Percentiles rank a stretch among this genome's conserved stretches.
Evolutionary conservation across 73 alveolate genomes (phyloP).

Genomic region (Uronychia setigera): DNA sequence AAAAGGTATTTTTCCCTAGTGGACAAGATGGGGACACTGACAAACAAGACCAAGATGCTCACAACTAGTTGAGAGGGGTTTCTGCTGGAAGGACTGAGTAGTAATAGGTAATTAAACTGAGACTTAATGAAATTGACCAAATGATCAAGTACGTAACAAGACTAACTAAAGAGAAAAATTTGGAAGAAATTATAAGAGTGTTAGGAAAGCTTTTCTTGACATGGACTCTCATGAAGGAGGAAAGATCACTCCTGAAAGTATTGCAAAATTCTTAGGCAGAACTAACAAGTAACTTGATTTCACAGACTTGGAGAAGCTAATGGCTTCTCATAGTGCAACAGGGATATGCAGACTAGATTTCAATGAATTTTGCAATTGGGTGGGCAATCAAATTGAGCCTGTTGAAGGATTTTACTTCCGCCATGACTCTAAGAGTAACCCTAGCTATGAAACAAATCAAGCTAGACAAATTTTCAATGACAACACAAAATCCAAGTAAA

Average conservation of each 20-base stretch:
- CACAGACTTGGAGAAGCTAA: slow-evolving; percentile 38
- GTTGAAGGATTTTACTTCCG: slow-evolving; percentile 48
- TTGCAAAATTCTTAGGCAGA: slow-evolving; percentile 22
- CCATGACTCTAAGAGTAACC: slow-evolving; percentile 47
- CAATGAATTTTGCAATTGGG: slow-evolving; percentile 45
- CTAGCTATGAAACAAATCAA: slow-evolving; percentile 22
- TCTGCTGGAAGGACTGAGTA: neutral
- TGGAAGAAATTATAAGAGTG: slow-evolving; percentile 25
- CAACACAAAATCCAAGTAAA: neutral
- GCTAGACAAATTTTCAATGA: neutral
- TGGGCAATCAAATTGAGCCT: slow-evolving; percentile 49
- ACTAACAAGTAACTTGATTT: slow-evolving; percentile 25
- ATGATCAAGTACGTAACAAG: neutral
- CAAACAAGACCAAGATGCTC: slow-evolving; percentile 1
- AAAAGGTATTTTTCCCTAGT: slow-evolving; percentile 11
- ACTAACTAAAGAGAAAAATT: slow-evolving; percentile 35
- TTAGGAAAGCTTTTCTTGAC: slow-evolving; percentile 58
- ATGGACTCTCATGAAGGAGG: slow-evolving; percentile 52
- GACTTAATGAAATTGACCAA: slow-evolving; percentile 36
- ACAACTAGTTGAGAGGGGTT: neutral
- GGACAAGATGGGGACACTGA: slow-evolving; percentile 4
- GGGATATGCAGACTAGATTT: slow-evolving; percentile 2
- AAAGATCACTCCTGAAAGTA: slow-evolving; percentile 34
- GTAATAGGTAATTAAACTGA: slow-evolving; percentile 8
- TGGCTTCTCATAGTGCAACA: neutral